Base-by-base conservation (phyloP, 345 rosid genomes). In the Cardamine occulta region DNA sequence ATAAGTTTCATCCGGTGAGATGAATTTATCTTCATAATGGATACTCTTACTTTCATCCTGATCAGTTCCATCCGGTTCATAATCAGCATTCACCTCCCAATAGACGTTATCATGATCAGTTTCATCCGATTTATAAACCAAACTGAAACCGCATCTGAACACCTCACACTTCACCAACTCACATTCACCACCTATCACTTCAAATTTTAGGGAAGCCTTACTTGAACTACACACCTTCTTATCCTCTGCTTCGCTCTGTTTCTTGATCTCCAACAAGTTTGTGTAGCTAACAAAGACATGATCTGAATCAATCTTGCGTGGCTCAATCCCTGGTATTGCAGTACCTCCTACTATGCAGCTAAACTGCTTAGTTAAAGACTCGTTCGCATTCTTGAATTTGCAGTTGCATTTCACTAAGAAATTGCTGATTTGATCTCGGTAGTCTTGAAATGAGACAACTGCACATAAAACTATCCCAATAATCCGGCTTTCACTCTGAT, bases 211-310 rank as follows among this genome's bases (percentile, higher is more conserved):
- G 9, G 23, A 52, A 19, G 49, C 51, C 15, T 2, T 24, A 15
- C 4, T 24, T 15, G 37, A 63, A 42, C 35, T 63, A 63, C 7
- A 24, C 52, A 40, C 21, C 29, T 26, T 26, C 21, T 24, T 15
- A 8, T 37, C 49, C 35, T 68, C 61, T 47, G 32, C 28, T 47
- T 26, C 39, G 17, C 10, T 68, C n/a, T n/a, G n/a, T n/a, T n/a
- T n/a, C 32, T 37, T 52, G 10, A 68, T 52, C 14, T 68, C 23
- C 34, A 35, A 53, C 61, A 53, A 68, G 34, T 37, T 52, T 15
- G 8, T 68, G 72, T 51, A 52, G 62, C 62, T 2, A 52, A 53
- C 57, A 68, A 53, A 68, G 35, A 68, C 48, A 52, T 68, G 72
- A 21, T 67, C 72, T 17, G 72, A 68, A 5, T 53, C 62, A 15